Evolutionary conservation across 2,329 filamentous ascomycete genomes (phyloP).

Genomic region (Simplicillium sp.): DNA sequence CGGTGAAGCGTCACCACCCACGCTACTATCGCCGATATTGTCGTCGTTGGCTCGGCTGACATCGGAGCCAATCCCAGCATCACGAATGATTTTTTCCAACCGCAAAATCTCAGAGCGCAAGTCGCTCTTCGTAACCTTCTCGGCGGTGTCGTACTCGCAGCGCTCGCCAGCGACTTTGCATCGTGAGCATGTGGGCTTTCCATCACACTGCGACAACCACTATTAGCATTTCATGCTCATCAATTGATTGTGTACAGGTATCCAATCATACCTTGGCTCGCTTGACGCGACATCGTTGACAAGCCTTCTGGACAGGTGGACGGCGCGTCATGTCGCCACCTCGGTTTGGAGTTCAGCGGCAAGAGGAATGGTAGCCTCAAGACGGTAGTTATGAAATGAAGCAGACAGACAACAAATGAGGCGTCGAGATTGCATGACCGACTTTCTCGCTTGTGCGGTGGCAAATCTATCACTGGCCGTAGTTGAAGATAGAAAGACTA

Average conservation of each 20-base stretch:
- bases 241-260: no score
- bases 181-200: not conserved
- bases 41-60: no score
- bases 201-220: not conserved
- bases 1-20: not conserved
- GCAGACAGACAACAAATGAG: no score
- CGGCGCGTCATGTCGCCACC: constrained; percentile 1
- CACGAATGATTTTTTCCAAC: constrained; percentile 7
- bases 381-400: no score
- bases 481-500: no score
- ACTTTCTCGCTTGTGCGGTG: no score
- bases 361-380: no score
- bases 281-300: constrained; percentile 8
- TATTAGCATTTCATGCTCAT: not conserved
- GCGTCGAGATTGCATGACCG: no score
- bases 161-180: not conserved
- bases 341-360: not conserved
- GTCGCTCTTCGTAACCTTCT: constrained; percentile 9
- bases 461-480: no score
- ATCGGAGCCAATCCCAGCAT: not conserved
- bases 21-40: not conserved
- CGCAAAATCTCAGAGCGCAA: constrained; percentile 13
- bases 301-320: constrained; percentile 3
- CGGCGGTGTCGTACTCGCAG: constrained; percentile 5
- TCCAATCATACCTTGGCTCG: constrained; percentile 7